A percentile compares a stretch with the other conserved stretches of the same genome.
Evolutionary conservation across 257 asterid species (phyloP).

Genomic region (Scutellaria minor): DNA sequence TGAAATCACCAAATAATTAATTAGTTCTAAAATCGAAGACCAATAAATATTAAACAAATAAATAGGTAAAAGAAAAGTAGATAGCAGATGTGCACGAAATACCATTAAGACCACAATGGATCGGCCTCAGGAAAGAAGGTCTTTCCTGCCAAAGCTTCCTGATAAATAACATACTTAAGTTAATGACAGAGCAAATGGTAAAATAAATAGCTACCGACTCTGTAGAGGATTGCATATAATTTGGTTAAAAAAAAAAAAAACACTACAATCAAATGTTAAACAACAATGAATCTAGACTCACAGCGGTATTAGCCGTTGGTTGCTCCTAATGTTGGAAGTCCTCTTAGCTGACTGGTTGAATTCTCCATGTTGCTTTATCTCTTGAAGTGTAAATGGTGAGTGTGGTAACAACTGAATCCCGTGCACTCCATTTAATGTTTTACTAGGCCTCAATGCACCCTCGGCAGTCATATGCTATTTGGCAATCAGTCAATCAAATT

Average conservation of each 20-base stretch:
- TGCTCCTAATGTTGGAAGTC: conserved; percentile 44
- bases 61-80: conserved; percentile 10
- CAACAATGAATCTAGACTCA: conserved; percentile 46
- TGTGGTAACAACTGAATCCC: conserved; percentile 76
- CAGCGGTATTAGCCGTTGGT: conserved; percentile 54
- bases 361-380: conserved; percentile 64
- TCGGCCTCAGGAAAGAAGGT: conserved; percentile 81
- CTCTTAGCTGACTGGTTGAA: conserved; percentile 43
- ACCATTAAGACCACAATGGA: conserved; percentile 73
- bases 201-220: not conserved
- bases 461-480: conserved; percentile 62
- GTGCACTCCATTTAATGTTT: conserved; percentile 69
- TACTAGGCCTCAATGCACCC: conserved; percentile 50
- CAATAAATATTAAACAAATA: not conserved
- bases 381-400: conserved; percentile 70
- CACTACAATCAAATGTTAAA: not conserved
- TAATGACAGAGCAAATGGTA: conserved; percentile 15
- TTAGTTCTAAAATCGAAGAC: conserved; percentile 4
- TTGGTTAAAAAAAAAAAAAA: conserved; percentile 8
- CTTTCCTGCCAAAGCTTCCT: conserved; percentile 91
- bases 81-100: conserved; percentile 27
- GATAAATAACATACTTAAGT: conserved; percentile 32
- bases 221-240: not conserved
- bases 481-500: conserved; percentile 73
- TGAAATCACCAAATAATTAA: conserved; percentile 36